Conservation (phyloP, 208 protist genomes). For the Leptomonas pyrrhocoris region DNA sequence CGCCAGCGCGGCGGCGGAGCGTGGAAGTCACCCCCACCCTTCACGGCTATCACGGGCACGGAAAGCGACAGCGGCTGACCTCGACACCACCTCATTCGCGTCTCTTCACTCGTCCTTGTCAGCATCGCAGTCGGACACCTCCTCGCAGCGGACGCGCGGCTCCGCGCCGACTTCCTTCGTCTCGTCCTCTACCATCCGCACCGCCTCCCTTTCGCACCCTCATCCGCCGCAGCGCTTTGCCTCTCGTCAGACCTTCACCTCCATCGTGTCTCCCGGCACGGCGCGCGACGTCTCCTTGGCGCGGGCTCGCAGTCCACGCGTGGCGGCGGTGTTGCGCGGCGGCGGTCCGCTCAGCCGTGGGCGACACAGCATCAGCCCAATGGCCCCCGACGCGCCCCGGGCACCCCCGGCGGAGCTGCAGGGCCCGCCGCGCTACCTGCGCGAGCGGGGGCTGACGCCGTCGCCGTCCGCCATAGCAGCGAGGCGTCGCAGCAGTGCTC, state of each 20-base stretch:
- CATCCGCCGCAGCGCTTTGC: background rate
- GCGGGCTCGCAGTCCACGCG: slow-evolving; percentile 3
- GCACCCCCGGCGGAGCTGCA: slow-evolving; percentile 35
- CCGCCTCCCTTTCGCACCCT: background rate
- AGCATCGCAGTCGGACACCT: background rate
- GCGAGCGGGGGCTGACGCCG: slow-evolving; percentile 26
- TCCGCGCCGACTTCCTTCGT: slow-evolving; percentile 5
- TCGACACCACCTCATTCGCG: background rate
- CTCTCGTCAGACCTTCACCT: slow-evolving; percentile 5
- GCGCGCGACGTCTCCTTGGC: background rate
- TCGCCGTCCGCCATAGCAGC: background rate
- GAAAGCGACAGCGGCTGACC: slow-evolving; percentile 5
- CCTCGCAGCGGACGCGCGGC: background rate
- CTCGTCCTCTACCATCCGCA: slow-evolving; percentile 9
- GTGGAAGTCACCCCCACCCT: background rate
- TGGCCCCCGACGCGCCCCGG: slow-evolving; percentile 35
- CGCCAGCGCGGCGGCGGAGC: background rate
- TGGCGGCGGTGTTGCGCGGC: slow-evolving; percentile 14
- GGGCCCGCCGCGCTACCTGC: slow-evolving; percentile 39
- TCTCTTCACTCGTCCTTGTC: background rate
- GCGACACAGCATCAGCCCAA: slow-evolving; percentile 36
- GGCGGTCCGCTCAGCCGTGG: slow-evolving; percentile 39
- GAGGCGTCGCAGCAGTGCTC: background rate
- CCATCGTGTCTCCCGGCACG: background rate
- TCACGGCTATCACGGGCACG: background rate